These are phyloP conservation scores for Drosera capensis DNA, from an alignment of 148 eudicot species.

Conservation along the genomic window DNA sequence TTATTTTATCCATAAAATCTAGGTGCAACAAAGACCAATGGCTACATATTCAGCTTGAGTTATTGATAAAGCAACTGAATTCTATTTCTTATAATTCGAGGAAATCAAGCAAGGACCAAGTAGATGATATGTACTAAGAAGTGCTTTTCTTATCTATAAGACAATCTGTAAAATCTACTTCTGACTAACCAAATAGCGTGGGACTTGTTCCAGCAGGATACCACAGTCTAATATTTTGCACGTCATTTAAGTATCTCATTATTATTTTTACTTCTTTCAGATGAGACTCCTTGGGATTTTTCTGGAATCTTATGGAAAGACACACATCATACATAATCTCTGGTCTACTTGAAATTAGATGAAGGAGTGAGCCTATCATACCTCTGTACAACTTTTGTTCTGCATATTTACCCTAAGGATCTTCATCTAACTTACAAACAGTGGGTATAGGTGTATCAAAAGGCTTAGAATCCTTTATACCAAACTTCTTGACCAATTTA, in stretches of 20 bases:
- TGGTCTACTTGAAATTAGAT: neutral
- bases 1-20: neutral
- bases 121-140: neutral
- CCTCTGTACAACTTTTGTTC: neutral
- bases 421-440: neutral
- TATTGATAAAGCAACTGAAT: slow-evolving; percentile 1
- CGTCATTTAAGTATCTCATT: neutral
- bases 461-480: neutral
- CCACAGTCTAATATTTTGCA: neutral
- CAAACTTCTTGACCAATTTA: neutral
- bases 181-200: neutral
- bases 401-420: neutral
- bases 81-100: slow-evolving; percentile 3
- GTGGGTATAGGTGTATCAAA: neutral
- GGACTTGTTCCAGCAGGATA: neutral
- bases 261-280: neutral
- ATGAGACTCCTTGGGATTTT: neutral
- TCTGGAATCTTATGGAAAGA: neutral
- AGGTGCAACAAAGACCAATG: neutral
- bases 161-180: neutral
- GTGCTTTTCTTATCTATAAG: neutral
- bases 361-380: neutral
- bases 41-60: neutral
- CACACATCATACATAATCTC: neutral
- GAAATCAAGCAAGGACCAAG: neutral